Evolutionary conservation across 306 rosid species (phyloP), one percentile per base, ranked within the genome.

Genomic region (Rubus parviflorus): DNA sequence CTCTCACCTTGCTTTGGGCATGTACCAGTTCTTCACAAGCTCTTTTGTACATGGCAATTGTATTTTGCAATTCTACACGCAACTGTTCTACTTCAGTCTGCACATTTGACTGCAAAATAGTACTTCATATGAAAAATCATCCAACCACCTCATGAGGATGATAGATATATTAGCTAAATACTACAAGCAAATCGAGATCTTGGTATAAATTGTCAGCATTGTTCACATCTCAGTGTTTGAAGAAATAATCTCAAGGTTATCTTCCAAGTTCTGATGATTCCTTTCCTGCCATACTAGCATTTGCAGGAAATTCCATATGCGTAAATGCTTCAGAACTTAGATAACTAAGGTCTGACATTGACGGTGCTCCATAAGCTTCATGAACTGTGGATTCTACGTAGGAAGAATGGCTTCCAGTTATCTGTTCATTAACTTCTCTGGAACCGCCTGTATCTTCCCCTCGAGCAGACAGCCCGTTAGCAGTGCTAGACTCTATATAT

Each of bases 1-100:
- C 70, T 81, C 88, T 85, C 76, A 95, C 98, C 96, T 89, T 86
- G 76, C 61, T 88, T 80, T 92, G 93, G 79, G 90, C 85, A 72
- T 77, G 90, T 69, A 77, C 97, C 84, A 95, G 84, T 57, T 90
- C 97, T 88, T 82, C 89, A 81, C 98, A 90, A 47, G 87, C 90
- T 46, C 81, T 86, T 86, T 80, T 88, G 74, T 95, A 90, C 98
- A 92, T 80, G 82, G 87, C 75, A 81, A 89, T 74, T 10, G 97
- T 89, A 84, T 79, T 87, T 78, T 85, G 97, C 80, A 95, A 83
- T 84, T 95, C 97, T 80, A 76, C 82, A 78, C 88, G 92, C 82
- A 95, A 81, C 56, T 72, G 80, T 70, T 87, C 92, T 45, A 80
- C 84, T 88, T 95, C 89, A 41, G 70, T 85, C 81, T 83, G 88